Evolutionary conservation across 148 eudicot genomes (phyloP), one percentile per base, ranked within the genome.

Genomic region (Vaccinium darrowii): DNA sequence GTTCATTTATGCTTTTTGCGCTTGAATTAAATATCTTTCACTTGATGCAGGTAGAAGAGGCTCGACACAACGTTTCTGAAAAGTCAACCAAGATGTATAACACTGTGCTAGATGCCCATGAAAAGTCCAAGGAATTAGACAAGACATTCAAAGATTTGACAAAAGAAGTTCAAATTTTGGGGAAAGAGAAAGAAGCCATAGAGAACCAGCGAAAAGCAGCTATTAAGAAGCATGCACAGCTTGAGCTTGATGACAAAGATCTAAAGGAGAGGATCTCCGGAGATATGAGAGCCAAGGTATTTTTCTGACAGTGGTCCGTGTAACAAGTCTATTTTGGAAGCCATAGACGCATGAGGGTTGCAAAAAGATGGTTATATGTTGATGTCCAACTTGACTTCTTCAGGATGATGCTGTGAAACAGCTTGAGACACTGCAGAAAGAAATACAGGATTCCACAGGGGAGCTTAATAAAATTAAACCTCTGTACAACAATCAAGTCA

Each of bases 211-310:
- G 93, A 81, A 89, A 89, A 84, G 92, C 88, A 81, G 98, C 95
- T 23, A 95, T 97, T 71, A 88, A 91, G 84, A 95, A 84, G 87
- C 94, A 87, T 84, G 92, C 97, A 82, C 90, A 95, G 81, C 88
- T 95, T 81, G 99, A 95, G 90, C 98, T 94, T 91, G 99, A 97
- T 86, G 90, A 85, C 85, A 89, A 88, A 91, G 99, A 97, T 84
- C 88, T 95, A 79, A 89, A 89, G 81, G 99, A 94, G 80, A 94
- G 88, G 90, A 91, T 97, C 67, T 87, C 91, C 9, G 91, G 87
- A 76, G 91, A 92, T 87, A 84, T 63, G 56, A 91, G 87, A 82
- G 89, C 94, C 60, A 91, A 92, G 98, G 99, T 97, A 88, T 69
- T 83, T 75, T 76, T 56, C 81, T 12, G 43, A 30, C 76, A 36